Percentiles rank a stretch among this genome's conserved stretches.
phyloP scores from a whole-genome alignment of 2,329 filamentous ascomycete species.

The Claviceps humidiphila region DNA sequence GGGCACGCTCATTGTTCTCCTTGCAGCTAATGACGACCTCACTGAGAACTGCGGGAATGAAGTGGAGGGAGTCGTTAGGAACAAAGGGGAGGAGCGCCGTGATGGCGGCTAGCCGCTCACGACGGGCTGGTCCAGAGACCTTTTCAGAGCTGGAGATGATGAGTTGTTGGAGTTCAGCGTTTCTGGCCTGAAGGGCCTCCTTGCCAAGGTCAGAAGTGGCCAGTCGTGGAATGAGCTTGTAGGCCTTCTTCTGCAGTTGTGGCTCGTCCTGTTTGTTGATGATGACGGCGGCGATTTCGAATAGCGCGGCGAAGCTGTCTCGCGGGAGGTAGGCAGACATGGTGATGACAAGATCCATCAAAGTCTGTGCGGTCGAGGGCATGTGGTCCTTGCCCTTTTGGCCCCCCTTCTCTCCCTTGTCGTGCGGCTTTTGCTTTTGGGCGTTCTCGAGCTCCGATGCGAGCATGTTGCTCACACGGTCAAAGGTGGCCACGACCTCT shows the following conservation, averaged over 20 bases:
- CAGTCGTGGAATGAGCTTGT: constrained; percentile 89
- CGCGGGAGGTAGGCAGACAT: constrained; percentile 88
- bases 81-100: constrained; percentile 68
- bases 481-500: constrained; percentile 80
- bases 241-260: constrained; percentile 96
- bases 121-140: constrained; percentile 70
- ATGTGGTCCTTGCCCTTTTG: constrained; percentile 54
- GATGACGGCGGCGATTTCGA: constrained; percentile 73
- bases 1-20: constrained; percentile 90
- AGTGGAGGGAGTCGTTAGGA: constrained; percentile 68
- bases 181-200: constrained; percentile 63
- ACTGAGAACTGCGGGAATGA: constrained; percentile 80
- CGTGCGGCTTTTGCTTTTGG: constrained; percentile 37
- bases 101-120: constrained; percentile 76
- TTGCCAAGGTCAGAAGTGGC: constrained; percentile 68
- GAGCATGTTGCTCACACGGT: constrained; percentile 73
- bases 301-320: constrained; percentile 71
- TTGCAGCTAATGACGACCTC: constrained; percentile 96
- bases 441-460: constrained; percentile 51
- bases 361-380: constrained; percentile 84
- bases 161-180: constrained; percentile 66
- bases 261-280: constrained; percentile 73
- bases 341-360: constrained; percentile 94
- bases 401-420: constrained; percentile 54
- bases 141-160: constrained; percentile 70